Evolutionary conservation across 305 asterid species (phyloP), one percentile per base, ranked within the genome.

Genomic region (Fraxinus platypoda): DNA sequence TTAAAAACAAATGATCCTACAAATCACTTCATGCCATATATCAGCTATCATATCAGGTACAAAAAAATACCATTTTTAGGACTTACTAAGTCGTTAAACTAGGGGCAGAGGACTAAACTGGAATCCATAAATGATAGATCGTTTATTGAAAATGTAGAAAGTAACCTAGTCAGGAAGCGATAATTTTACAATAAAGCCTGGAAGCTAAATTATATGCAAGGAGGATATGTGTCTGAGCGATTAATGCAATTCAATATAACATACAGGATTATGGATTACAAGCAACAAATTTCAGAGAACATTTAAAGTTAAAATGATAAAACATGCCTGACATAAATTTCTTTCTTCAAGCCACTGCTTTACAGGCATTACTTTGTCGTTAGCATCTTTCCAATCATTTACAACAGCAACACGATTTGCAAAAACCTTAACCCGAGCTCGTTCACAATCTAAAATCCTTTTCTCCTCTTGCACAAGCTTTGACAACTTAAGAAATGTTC

Each of bases 261-360:
- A 57, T 57, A n/a, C 1, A n/a, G 4, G 11, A 57, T 57, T 57
- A 6, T 4, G 12, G 12, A 57, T 57, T 57, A 57, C 66, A n/a
- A 71, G 26, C 5, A 70, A 17, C 7, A 25, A 72, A 35, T 57
- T 64, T 71, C 21, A 35, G 9, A 15, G 54, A 73, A 83, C n/a
- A 34, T 41, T 62, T 46, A 74, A 26, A 64, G 59, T 76, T 2
- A 76, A 26, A 81, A 84, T 64, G 79, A 71, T 66, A 75, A 31
- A 75, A 38, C 83, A 59, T 85, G 64, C 99, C 97, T 95, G 98
- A 81, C 85, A 91, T 83, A 87, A 88, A 82, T 92, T 95, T 90
- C 99, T 88, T 89, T 95, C 99, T 88, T 95, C 99, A 82, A 95
- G 97, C 98, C 99, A 95, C 82, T 94, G 98, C 85, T 93, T 95